Base-by-base conservation (phyloP, 2,329 filamentous ascomycete species). In the Fusarium nanum region DNA sequence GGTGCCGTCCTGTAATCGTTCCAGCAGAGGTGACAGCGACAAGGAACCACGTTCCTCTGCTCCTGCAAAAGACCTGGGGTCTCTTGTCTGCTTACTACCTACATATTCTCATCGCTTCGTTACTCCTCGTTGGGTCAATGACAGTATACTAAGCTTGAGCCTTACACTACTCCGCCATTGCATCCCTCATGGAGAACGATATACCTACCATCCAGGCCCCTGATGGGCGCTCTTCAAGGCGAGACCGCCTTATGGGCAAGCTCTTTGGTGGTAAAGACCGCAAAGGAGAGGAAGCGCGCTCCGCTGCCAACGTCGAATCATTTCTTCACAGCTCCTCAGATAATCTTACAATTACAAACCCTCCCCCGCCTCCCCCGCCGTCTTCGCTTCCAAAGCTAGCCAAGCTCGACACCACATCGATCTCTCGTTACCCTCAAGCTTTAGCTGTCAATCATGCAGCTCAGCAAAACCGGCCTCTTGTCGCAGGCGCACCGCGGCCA, bases 201-300 rank as follows among this genome's bases (percentile, higher is more conserved):
- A 76, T 78, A 60, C 76, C 79, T 53, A 76, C 75, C 61, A 70
- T 78, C 68, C 75, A 77, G 49, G 73, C 75, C 70, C 78, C 81
- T 60, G 82, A 83, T 65, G 79, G 78, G 62, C 79, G 81, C 60
- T 76, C 77, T 64, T 83, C 84, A 37, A 84, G 81, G 77, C 81
- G 84, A 73, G 84, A 84, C 74, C 87, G 88, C 65, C 78, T 91
- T 48, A 90, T 90, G 85, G 88, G 88, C 70, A 89, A 88, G 81
- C 81, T 91, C 61, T 89, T 89, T 74, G 83, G 83, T 60, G 78
- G 78, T 66, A 84, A 81, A 74, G 83, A 83, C 54, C 74, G 74
- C 69, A 84, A 82, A 64, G 68, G 72, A 34, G 72, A 76, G 20
- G 75, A 78, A 20, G 77, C 76, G 60, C 78, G 78, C 53, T 79